phyloP scores from a whole-genome alignment of 2,329 filamentous ascomycete genomes.

The Fusarium sp. region DNA sequence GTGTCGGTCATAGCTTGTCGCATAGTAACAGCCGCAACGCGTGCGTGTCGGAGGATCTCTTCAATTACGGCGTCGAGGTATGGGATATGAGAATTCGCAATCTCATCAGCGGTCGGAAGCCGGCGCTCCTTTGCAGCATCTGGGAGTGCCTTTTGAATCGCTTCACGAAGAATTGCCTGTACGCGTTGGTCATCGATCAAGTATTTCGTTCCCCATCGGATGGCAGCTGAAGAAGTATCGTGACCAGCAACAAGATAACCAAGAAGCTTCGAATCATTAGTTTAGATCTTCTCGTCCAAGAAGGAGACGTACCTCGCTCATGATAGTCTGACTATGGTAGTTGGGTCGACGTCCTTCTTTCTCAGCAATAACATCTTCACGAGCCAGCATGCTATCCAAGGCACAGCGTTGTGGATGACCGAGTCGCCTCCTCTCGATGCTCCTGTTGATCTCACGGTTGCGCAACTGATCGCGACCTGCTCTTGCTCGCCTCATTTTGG shows the following conservation, averaged over 20 bases:
- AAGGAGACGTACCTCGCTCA: constrained; percentile 44
- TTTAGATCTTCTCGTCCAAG: rapidly evolving
- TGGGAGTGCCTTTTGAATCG: constrained; percentile 26
- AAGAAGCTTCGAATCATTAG: constrained; percentile 24
- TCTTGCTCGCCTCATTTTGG: constrained; percentile 16
- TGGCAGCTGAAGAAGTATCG: constrained; percentile 39
- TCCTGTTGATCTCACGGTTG: constrained; percentile 29
- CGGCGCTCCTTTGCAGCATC: constrained; percentile 32
- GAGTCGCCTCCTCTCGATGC: constrained; percentile 4
- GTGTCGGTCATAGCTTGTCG: constrained; percentile 47
- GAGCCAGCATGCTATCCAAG: constrained; percentile 46
- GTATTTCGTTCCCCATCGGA: constrained; percentile 41
- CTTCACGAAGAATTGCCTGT: constrained; percentile 44
- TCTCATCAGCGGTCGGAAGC: constrained; percentile 43
- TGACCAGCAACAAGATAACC: constrained; percentile 43
- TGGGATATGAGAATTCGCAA: constrained; percentile 40
- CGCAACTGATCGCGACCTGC: constrained; percentile 6
- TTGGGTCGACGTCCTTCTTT: constrained; percentile 45
- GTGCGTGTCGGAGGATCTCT: constrained; percentile 47
- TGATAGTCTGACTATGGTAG: constrained; percentile 45
- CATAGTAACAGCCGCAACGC: constrained; percentile 40
- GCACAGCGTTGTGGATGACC: constrained; percentile 27
- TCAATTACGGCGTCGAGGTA: constrained; percentile 52
- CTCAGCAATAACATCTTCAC: constrained; percentile 44
- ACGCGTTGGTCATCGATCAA: constrained; percentile 33